These are phyloP conservation scores for Leccinum uliginosum DNA, from an alignment of 768 basidiomycete species.

Conservation along the genomic window DNA sequence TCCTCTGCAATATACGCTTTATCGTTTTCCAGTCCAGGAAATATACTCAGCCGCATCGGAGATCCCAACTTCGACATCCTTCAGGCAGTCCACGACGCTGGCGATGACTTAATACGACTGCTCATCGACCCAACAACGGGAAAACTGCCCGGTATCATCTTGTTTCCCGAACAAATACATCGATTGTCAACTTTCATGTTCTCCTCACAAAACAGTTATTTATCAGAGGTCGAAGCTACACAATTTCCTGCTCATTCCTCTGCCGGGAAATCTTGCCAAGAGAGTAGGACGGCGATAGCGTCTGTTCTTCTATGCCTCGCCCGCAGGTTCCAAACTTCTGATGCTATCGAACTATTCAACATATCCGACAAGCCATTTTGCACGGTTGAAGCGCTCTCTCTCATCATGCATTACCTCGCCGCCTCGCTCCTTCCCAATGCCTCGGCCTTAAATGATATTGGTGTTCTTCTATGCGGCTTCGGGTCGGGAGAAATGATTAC, in stretches of 20 bases:
- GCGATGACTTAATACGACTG: slow-evolving; percentile 30
- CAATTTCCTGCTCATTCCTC: slow-evolving; percentile 23
- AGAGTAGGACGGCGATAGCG: slow-evolving; percentile 33
- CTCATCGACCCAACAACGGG: slow-evolving; percentile 35
- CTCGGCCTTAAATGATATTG: slow-evolving; percentile 47
- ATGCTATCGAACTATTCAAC: slow-evolving; percentile 21
- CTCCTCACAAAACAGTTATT: slow-evolving; percentile 27
- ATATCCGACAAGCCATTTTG: slow-evolving; percentile 27
- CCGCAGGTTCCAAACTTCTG: slow-evolving; percentile 37
- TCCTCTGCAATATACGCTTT: slow-evolving; percentile 17
- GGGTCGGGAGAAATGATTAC: slow-evolving; percentile 19
- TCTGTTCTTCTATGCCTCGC: slow-evolving; percentile 43
- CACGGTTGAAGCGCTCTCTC: slow-evolving; percentile 34
- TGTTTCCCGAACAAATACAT: slow-evolving; percentile 38
- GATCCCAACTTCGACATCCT: slow-evolving; percentile 35
- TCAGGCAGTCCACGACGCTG: slow-evolving; percentile 31
- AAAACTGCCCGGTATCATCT: slow-evolving; percentile 38
- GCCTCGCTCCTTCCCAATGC: slow-evolving; percentile 41
- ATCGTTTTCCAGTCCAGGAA: slow-evolving; percentile 19
- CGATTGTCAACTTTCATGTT: slow-evolving; percentile 37
- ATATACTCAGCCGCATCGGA: slow-evolving; percentile 23
- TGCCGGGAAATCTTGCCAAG: slow-evolving; percentile 21
- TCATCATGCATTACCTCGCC: slow-evolving; percentile 47
- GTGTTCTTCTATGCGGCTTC: slow-evolving; percentile 42
- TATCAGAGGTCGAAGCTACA: slow-evolving; percentile 32